phyloP scores from a whole-genome alignment of 2,329 filamentous ascomycete species.

The Colletotrichum lupini region DNA sequence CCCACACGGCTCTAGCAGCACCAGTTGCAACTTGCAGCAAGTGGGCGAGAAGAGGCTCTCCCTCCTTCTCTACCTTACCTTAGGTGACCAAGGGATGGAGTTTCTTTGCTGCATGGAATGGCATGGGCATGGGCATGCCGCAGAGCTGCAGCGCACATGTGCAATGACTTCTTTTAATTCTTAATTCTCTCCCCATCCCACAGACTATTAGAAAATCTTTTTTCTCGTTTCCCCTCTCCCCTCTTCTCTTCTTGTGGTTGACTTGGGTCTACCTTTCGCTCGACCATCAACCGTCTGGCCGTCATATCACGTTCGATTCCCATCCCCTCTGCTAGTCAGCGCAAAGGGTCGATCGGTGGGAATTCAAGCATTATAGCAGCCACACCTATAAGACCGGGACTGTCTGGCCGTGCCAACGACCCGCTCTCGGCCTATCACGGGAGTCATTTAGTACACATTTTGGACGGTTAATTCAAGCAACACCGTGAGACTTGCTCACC shows the following conservation, averaged over 20 bases:
- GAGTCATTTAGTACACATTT: conserved; percentile 5
- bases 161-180: conserved; percentile 29
- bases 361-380: conserved; percentile 15
- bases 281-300: conserved; percentile 9
- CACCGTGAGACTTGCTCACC: conserved; percentile 6
- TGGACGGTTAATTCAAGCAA: conserved; percentile 6
- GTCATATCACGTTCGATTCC: not conserved
- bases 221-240: not conserved
- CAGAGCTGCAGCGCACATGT: conserved; percentile 33
- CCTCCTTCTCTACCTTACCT: not conserved
- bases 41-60: conserved; percentile 7
- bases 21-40: not conserved
- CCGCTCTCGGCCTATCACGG: conserved; percentile 20
- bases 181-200: conserved; percentile 30
- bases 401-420: conserved; percentile 21
- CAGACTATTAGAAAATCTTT: not conserved
- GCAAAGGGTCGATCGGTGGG: conserved; percentile 18
- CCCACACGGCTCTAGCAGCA: not conserved
- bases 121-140: conserved; percentile 26
- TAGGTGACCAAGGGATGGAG: not conserved
- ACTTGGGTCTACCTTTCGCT: conserved; percentile 24
- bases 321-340: not conserved
- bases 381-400: conserved; percentile 28
- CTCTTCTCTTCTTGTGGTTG: conserved; percentile 22
- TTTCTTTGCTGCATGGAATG: conserved; percentile 28